These are phyloP conservation scores for Apiospora kogelbergensis DNA, from an alignment of 2,329 filamentous ascomycete genomes.

Conservation along the genomic window DNA sequence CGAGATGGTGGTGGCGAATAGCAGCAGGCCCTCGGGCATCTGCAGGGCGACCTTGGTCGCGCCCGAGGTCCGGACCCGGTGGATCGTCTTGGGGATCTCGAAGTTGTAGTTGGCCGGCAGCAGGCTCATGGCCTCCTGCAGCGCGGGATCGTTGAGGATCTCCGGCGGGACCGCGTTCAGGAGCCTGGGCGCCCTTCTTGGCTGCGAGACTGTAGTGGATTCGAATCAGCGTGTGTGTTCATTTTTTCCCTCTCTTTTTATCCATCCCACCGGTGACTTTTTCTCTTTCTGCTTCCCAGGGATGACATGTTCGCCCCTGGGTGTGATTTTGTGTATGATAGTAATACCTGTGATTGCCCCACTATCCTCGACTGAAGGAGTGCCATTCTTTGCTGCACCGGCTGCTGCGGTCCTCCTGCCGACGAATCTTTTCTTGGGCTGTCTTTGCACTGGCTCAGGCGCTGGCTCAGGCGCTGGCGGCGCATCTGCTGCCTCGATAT, in stretches of 20 bases:
- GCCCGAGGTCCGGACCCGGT: slow-evolving; percentile 78
- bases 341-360: slow-evolving; percentile 67
- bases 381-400: slow-evolving; percentile 48
- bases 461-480: slow-evolving; percentile 21
- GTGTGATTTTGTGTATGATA: background rate
- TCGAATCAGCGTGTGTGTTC: slow-evolving; percentile 2
- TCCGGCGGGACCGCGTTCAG: slow-evolving; percentile 88
- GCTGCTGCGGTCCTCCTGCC: slow-evolving; percentile 71
- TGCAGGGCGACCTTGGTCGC: slow-evolving; percentile 89
- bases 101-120: slow-evolving; percentile 97
- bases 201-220: slow-evolving; percentile 59
- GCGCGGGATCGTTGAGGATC: slow-evolving; percentile 79
- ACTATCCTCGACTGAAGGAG: slow-evolving; percentile 53
- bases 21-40: slow-evolving; percentile 90
- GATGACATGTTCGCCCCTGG: no score
- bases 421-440: slow-evolving; percentile 91
- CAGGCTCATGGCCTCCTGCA: slow-evolving; percentile 83
- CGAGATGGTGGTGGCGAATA: slow-evolving; percentile 96
- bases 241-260: no score
- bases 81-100: slow-evolving; percentile 97
- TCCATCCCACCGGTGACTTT: no score
- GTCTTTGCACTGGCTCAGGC: slow-evolving; percentile 43
- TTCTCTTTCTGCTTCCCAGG: no score
- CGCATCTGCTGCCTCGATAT: slow-evolving; percentile 56
- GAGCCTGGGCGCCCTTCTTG: slow-evolving; percentile 73